phyloP scores from a whole-genome alignment of 2,329 filamentous ascomycete genomes.

The Colletotrichum nymphaeae region DNA sequence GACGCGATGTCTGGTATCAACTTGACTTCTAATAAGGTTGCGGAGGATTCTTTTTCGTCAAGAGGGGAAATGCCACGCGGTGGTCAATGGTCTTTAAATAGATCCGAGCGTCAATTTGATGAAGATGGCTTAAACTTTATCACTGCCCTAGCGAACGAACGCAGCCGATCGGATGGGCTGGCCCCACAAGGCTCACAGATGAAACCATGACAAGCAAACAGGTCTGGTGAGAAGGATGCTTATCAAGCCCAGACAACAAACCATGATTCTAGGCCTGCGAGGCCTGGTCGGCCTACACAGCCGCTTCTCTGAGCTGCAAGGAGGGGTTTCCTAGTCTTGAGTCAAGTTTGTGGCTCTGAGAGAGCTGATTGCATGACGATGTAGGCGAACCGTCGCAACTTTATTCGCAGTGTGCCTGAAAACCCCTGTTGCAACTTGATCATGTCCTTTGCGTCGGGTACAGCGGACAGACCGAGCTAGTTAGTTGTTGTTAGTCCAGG shows the following conservation, averaged over 20 bases:
- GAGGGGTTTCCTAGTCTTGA: not conserved
- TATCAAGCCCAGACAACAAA: not conserved
- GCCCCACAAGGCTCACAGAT: not conserved
- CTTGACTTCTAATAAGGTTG: not conserved
- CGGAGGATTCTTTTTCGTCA: not conserved
- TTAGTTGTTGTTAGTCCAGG: not conserved
- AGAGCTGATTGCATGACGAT: not conserved
- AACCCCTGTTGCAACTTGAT: not conserved
- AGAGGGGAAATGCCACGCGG: not conserved
- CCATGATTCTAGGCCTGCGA: not conserved
- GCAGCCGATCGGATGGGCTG: not conserved
- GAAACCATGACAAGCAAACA: not conserved
- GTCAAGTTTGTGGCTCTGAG: not conserved
- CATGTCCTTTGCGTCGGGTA: not conserved
- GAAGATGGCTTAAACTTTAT: not conserved
- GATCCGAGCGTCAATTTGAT: not conserved
- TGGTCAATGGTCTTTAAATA: not conserved
- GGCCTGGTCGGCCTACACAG: not conserved
- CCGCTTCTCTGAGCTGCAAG: not conserved
- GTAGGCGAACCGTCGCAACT: not conserved
- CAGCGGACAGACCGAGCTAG: not conserved
- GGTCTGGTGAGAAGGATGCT: not conserved
- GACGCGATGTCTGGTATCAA: no score
- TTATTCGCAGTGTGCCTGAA: not conserved
- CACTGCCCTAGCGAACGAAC: not conserved